These are phyloP conservation scores for Solanum lignicaule DNA, from an alignment of 257 asterid species.

Conservation along the genomic window DNA sequence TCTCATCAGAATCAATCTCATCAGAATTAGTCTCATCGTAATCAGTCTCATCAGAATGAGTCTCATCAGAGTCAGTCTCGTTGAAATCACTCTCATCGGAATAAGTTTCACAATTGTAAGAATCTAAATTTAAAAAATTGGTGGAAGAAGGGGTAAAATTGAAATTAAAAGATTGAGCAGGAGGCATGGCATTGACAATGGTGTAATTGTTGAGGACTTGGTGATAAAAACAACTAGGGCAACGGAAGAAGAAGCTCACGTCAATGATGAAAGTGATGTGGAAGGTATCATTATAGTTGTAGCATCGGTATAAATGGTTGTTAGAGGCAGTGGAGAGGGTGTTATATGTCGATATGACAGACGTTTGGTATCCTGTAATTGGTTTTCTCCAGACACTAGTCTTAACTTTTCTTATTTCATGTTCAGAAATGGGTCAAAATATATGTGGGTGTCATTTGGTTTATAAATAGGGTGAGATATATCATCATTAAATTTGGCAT, in stretches of 20 bases:
- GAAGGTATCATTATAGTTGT: conserved; percentile 33
- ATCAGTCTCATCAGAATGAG: not conserved
- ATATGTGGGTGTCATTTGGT: not conserved
- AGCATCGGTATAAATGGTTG: not conserved
- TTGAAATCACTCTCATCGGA: no score
- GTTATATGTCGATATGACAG: not conserved
- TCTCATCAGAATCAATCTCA: no score
- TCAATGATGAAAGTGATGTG: conserved; percentile 12
- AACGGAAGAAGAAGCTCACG: no score
- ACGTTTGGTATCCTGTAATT: not conserved
- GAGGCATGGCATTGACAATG: conserved; percentile 8
- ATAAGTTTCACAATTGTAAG: no score
- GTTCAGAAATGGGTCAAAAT: not conserved
- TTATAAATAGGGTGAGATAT: not conserved
- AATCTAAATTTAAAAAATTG: not conserved
- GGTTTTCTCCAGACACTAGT: not conserved
- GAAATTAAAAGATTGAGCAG: conserved; percentile 5
- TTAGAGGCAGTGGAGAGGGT: not conserved
- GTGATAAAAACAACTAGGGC: conserved; percentile 4
- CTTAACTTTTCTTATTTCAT: not conserved
- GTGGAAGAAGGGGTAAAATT: not conserved
- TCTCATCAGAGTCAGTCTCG: no score
- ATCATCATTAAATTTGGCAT: not conserved
- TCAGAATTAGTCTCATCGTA: no score
- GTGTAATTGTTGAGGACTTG: conserved; percentile 39